Conservation (phyloP, 768 basidiomycete species). For the Suillus plorans region DNA sequence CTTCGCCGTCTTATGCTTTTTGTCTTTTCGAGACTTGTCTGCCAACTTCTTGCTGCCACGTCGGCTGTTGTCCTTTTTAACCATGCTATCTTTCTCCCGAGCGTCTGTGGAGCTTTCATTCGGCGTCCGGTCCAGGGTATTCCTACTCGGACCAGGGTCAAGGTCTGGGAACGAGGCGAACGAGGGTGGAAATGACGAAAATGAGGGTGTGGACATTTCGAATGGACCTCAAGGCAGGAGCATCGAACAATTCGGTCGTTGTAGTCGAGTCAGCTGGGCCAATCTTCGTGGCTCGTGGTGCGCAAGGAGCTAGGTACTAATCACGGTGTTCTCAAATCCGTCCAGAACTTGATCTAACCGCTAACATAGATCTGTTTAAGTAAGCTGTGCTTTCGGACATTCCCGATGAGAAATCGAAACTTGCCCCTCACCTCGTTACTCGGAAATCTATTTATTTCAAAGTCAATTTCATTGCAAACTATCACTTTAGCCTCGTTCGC, state of each 20-base stretch:
- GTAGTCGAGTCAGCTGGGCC: constrained; percentile 4
- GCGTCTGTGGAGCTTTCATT: constrained; percentile 16
- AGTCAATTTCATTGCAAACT: constrained; percentile 3
- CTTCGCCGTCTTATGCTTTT: constrained; percentile 32
- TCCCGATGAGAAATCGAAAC: constrained; percentile 3
- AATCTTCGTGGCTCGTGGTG: background rate
- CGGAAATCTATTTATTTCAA: constrained; percentile 3
- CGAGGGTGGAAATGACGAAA: constrained; percentile 61
- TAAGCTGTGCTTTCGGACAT: background rate
- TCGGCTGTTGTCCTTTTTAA: constrained; percentile 19
- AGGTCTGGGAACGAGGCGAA: constrained; percentile 71
- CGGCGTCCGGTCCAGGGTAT: constrained; percentile 14
- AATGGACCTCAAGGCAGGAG: background rate
- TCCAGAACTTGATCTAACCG: background rate
- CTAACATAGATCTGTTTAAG: background rate
- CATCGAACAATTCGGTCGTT: background rate
- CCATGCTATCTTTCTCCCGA: constrained; percentile 8
- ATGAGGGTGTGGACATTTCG: constrained; percentile 54
- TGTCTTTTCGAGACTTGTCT: constrained; percentile 27
- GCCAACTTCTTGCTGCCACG: constrained; percentile 20
- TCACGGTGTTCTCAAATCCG: background rate
- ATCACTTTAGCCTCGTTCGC: constrained; percentile 1
- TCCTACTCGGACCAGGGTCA: constrained; percentile 43
- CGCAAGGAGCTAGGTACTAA: background rate
- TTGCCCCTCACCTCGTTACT: constrained; percentile 4